Percentiles rank a stretch among this genome's conserved stretches.
These are phyloP conservation scores for Cenchrus fungigraminus DNA, from an alignment of 176 grass and related monocot species.

Conservation along the genomic window DNA sequence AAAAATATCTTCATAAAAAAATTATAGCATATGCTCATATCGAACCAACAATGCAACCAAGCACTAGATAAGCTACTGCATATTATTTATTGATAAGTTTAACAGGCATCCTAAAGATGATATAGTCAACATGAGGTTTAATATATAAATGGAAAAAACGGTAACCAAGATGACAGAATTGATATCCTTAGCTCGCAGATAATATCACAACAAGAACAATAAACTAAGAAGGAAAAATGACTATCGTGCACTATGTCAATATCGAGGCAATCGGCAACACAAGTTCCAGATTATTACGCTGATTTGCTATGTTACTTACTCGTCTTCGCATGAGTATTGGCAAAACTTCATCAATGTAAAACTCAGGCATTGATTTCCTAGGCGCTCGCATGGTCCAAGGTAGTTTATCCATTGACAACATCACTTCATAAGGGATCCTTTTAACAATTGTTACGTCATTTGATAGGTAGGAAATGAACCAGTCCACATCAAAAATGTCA, in stretches of 20 bases:
- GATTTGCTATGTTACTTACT: conserved; percentile 66
- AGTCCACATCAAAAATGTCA: conserved; percentile 88
- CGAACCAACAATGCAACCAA: background rate
- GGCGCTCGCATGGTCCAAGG: conserved; percentile 94
- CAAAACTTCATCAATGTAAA: conserved; percentile 84
- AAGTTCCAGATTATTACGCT: conserved; percentile 19
- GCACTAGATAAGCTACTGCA: conserved; percentile 5
- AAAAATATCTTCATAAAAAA: conserved; percentile 9
- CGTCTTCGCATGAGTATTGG: conserved; percentile 85
- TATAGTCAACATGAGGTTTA: background rate
- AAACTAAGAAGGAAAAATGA: conserved; percentile 27
- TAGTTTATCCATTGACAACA: conserved; percentile 93
- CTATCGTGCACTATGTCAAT: background rate
- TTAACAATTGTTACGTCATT: conserved; percentile 83
- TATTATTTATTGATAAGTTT: background rate
- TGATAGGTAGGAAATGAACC: conserved; percentile 83
- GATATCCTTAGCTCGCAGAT: background rate
- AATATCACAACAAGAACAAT: background rate
- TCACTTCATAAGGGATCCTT: conserved; percentile 84
- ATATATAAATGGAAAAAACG: background rate
- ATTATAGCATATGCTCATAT: conserved; percentile 7
- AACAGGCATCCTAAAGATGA: background rate
- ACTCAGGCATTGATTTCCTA: conserved; percentile 91
- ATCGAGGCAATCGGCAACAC: conserved; percentile 10
- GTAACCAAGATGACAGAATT: background rate